Base-by-base conservation (phyloP, 2,329 filamentous ascomycete genomes). In the Ophiocordyceps camponoti-rufipedis region DNA sequence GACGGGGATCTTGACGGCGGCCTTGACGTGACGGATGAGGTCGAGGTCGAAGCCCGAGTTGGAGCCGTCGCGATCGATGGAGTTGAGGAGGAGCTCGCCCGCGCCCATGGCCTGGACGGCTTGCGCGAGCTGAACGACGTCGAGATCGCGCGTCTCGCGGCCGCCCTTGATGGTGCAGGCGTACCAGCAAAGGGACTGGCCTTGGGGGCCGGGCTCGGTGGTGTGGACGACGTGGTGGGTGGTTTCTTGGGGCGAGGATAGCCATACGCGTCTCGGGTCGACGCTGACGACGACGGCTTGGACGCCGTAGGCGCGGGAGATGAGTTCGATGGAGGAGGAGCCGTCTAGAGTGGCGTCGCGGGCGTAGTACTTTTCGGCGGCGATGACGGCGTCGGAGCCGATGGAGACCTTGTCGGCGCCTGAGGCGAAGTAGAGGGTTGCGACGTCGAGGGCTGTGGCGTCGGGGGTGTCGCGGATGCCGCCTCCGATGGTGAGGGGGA, bases 401-500 rank as follows among this genome's bases (percentile, higher is more conserved):
- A 98, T 94, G 44, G 85, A 93, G 46, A 98, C 88, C 66, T 98
- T 98, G 68, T 98, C 91, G 28, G 91, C 91, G 49, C 91, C 91
- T 41, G 82, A 88, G 62, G 89, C 83, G 75, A 98, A 98, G 71
- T 98, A 98, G 74, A 96, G 82, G 42, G 82, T 89, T 18, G 91
- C 91, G 50, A 98, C 86, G 54, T 95, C 84, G 13, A 96, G 76
- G 1, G 91, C 91, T 62, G 94, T 87, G 0, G 81, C 81, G 63
- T 98, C 91, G 46, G 87, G 74, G 0, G 87, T 91, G 63, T 96
- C 89, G 55, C 86, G 78, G 58, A 98, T 96, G 28, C 93, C 91
- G 51, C 91, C 93, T 46, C 93, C 91, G 50, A 98, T 83, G 11
- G 91, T 98, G 50, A 98, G 70, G 2, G 91, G 91, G 2, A 98